These are phyloP conservation scores for Gypsophila paniculata DNA, from an alignment of 179 eudicot genomes.

Conservation along the genomic window DNA sequence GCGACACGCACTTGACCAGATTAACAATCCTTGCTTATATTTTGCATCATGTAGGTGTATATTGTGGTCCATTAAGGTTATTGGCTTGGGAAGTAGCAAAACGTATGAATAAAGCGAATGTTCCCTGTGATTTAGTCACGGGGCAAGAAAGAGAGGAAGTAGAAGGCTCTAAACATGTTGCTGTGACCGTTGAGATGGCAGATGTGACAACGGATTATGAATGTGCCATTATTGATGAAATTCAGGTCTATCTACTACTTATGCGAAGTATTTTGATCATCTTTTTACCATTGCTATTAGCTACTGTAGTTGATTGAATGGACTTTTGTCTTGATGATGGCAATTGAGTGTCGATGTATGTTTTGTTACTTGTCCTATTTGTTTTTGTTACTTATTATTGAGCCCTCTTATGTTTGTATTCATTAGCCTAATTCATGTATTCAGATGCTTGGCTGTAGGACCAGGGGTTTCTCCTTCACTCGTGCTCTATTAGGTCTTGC, in stretches of 20 bases:
- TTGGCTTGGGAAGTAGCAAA: constrained; percentile 99
- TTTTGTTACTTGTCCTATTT: neutral
- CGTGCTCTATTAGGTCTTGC: constrained; percentile 89
- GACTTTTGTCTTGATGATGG: constrained; percentile 1
- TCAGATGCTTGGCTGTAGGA: constrained; percentile 84
- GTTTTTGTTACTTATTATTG: neutral
- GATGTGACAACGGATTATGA: constrained; percentile 66
- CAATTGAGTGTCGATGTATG: neutral
- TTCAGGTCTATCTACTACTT: constrained; percentile 56
- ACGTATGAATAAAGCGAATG: constrained; percentile 73
- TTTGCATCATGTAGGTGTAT: constrained; percentile 51
- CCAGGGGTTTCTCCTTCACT: constrained; percentile 87
- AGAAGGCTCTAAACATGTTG: constrained; percentile 81
- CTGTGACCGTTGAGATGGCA: constrained; percentile 97
- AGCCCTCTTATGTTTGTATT: neutral
- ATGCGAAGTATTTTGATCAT: neutral
- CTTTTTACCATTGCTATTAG: neutral
- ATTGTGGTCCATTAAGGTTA: constrained; percentile 93
- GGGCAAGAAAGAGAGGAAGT: constrained; percentile 92
- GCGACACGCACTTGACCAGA: neutral
- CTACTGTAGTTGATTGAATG: neutral
- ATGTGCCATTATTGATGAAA: constrained; percentile 93
- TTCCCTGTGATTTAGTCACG: constrained; percentile 82
- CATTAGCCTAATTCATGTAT: neutral
- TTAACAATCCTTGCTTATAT: constrained; percentile 15